Percentiles rank a stretch among this genome's conserved stretches.
Evolutionary conservation across 495 filamentous ascomycete genomes (phyloP).

Genomic region (Neurospora sp.): DNA sequence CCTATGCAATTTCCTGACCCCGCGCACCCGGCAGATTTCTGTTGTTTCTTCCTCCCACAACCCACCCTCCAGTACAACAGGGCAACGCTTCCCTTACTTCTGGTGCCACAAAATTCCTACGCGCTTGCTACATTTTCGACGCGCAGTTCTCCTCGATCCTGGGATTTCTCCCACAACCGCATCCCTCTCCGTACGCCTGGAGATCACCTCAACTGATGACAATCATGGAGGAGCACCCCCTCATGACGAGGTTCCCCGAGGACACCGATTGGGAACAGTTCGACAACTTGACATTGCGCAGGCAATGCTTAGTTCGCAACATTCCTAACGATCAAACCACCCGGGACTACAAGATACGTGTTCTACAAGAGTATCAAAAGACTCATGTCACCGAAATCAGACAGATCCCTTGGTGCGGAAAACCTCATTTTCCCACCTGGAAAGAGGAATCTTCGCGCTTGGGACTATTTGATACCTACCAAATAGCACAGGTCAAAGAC

Average conservation of each 20-base stretch:
- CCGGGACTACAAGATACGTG: fast-evolving
- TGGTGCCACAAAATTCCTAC: background rate
- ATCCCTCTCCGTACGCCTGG: background rate
- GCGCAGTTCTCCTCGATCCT: background rate
- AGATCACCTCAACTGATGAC: background rate
- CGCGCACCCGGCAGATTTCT: background rate
- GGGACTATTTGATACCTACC: background rate
- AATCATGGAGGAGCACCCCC: background rate
- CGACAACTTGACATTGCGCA: background rate
- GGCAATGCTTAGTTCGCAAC: background rate
- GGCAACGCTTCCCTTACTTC: too few relatives aligned
- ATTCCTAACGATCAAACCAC: fast-evolving
- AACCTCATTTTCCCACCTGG: background rate
- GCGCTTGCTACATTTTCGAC: background rate
- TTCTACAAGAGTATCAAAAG: background rate
- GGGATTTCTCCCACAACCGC: background rate
- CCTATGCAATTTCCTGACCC: background rate
- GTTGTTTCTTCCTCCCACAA: background rate
- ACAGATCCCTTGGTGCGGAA: background rate
- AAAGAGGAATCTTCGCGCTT: background rate
- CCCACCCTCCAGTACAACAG: background rate
- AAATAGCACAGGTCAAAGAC: background rate
- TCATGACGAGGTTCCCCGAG: background rate
- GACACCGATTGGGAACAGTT: background rate
- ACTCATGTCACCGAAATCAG: background rate